phyloP scores from a whole-genome alignment of 768 basidiomycete species.

The Termitomyces sp. region DNA sequence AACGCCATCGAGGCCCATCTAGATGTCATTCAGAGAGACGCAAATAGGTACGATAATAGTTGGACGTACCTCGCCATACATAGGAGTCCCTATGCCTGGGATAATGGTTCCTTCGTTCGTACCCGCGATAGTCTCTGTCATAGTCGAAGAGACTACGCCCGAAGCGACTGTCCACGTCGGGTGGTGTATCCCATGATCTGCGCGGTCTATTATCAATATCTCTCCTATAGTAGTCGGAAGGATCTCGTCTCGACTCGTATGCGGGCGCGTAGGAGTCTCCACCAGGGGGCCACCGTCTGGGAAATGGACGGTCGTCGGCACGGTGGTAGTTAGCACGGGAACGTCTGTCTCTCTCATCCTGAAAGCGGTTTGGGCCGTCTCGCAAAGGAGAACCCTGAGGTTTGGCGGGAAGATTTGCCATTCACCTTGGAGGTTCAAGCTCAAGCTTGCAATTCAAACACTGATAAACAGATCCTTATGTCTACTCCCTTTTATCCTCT shows the following conservation, averaged over 20 bases:
- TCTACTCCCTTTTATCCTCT: constrained; percentile 65
- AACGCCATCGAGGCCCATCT: constrained; percentile 11
- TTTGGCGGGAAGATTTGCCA: constrained; percentile 36
- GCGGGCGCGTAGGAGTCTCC: constrained; percentile 26
- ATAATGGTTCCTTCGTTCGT: constrained; percentile 16
- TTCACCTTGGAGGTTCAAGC: constrained; percentile 10
- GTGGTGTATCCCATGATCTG: constrained; percentile 12
- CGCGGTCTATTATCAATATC: neutral
- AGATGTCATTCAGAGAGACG: neutral
- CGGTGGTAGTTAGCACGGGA: constrained; percentile 17
- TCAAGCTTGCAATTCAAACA: constrained; percentile 7
- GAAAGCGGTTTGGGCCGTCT: constrained; percentile 13
- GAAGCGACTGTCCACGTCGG: constrained; percentile 10
- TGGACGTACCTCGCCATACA: constrained; percentile 11
- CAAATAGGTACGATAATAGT: neutral
- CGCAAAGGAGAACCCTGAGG: constrained; percentile 17
- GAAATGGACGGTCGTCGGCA: neutral
- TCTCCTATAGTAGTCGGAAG: constrained; percentile 6
- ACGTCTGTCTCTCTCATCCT: constrained; percentile 24
- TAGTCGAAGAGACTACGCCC: constrained; percentile 7
- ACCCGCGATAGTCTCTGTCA: constrained; percentile 15
- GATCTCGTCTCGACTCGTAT: constrained; percentile 21
- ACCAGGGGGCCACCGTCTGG: constrained; percentile 13
- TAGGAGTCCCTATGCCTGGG: constrained; percentile 18
- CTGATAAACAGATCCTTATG: constrained; percentile 24